Evolutionary conservation across 441 rosid species (phyloP).

Genomic region (Hypseocharis bilobata): DNA sequence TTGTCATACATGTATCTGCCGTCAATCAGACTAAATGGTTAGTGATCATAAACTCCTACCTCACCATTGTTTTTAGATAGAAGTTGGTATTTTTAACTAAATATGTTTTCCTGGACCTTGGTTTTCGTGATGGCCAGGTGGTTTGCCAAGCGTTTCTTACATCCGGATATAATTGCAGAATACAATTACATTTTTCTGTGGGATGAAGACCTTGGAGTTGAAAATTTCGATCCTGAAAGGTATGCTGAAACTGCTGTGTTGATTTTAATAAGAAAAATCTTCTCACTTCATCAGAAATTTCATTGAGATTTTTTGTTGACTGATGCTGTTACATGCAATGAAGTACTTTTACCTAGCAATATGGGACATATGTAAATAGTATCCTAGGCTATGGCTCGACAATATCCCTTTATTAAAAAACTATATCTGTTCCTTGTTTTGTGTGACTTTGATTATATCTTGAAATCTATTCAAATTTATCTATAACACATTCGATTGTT

Average conservation of each 20-base stretch:
- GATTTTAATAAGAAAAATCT: too few species aligned
- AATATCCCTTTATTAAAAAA: too few species aligned
- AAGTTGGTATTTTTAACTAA: conserved; percentile 4
- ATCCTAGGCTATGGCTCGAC: too few species aligned
- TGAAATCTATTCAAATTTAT: not conserved
- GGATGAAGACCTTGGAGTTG: conserved; percentile 75
- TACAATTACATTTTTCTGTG: conserved; percentile 54
- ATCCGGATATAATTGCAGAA: conserved; percentile 58
- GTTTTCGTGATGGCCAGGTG: conserved; percentile 36
- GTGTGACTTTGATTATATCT: not conserved
- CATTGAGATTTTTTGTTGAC: too few species aligned
- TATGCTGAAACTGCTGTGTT: conserved; percentile 20
- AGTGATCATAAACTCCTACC: conserved; percentile 10
- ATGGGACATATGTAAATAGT: too few species aligned
- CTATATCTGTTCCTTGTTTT: too few species aligned
- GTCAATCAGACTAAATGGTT: conserved; percentile 62
- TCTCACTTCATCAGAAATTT: not conserved
- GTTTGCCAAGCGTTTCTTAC: conserved; percentile 77
- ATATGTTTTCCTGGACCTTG: conserved; percentile 5
- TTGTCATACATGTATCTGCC: conserved; percentile 53
- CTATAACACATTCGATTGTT: too few species aligned
- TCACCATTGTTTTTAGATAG: not conserved
- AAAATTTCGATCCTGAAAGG: conserved; percentile 46
- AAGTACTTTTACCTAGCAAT: too few species aligned
- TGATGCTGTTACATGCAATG: too few species aligned